These are phyloP conservation scores for Hirsutella minnesotensis DNA, from an alignment of 2,329 filamentous ascomycete species.

Conservation along the genomic window DNA sequence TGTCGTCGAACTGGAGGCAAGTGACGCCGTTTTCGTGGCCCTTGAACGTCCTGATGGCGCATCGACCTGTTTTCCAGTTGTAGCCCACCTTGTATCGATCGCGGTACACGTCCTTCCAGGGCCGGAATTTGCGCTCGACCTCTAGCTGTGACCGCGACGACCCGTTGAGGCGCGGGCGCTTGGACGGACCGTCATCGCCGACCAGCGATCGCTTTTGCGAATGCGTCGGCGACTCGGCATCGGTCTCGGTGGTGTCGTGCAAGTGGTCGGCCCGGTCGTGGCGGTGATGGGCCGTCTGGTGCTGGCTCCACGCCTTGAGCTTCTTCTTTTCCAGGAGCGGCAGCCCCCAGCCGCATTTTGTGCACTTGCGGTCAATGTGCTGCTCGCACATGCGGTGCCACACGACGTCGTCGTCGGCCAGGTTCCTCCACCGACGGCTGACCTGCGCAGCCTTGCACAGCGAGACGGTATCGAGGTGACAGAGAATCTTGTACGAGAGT, in stretches of 20 bases:
- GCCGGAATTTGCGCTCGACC: slow-evolving; percentile 43
- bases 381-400: slow-evolving; percentile 98
- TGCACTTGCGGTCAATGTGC: slow-evolving; percentile 87
- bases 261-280: slow-evolving; percentile 4
- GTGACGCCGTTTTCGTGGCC: slow-evolving; percentile 69
- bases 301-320: slow-evolving; percentile 73
- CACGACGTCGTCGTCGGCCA: slow-evolving; percentile 95
- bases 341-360: slow-evolving; percentile 89
- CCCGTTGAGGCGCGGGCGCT: slow-evolving; percentile 20
- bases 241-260: slow-evolving; percentile 12
- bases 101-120: slow-evolving; percentile 94
- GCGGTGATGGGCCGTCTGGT: slow-evolving; percentile 36
- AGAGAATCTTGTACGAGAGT: slow-evolving; percentile 86
- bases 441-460: slow-evolving; percentile 95
- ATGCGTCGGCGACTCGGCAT: slow-evolving; percentile 7
- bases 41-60: slow-evolving; percentile 69
- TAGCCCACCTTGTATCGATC: slow-evolving; percentile 91
- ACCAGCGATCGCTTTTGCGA: slow-evolving; percentile 22
- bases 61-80: slow-evolving; percentile 95
- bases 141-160: slow-evolving; percentile 22
- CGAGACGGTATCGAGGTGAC: slow-evolving; percentile 84
- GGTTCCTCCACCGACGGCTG: slow-evolving; percentile 70
- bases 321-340: slow-evolving; percentile 82
- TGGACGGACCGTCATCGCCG: slow-evolving; percentile 18
- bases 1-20: slow-evolving; percentile 59